Percentiles rank a stretch among this genome's conserved stretches.
Evolutionary conservation across 2,329 filamentous ascomycete genomes (phyloP).

Genomic region (Pseudocercospora pini-densiflorae): DNA sequence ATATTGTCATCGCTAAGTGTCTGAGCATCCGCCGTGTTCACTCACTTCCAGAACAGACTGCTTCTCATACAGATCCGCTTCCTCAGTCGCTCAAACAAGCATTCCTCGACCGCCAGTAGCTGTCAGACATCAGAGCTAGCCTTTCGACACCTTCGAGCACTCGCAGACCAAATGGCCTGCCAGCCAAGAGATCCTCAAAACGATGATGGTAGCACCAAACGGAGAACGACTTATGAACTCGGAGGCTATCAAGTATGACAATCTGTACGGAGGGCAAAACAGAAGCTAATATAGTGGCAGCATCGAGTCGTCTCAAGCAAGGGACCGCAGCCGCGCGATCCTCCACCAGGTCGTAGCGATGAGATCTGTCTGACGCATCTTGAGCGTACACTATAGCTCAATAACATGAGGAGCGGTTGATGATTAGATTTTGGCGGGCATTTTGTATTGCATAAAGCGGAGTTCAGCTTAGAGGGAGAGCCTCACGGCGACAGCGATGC

Average conservation of each 20-base stretch:
- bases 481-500: not conserved
- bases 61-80: not conserved
- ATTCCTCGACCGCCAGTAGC: not conserved
- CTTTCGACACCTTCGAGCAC: not conserved
- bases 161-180: not conserved
- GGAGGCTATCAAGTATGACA: not conserved
- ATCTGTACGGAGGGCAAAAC: not conserved
- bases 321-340: not conserved
- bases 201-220: not conserved
- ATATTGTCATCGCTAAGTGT: not conserved
- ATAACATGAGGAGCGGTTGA: not conserved
- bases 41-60: not conserved
- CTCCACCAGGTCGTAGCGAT: not conserved
- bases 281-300: not conserved
- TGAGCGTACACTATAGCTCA: too few species aligned
- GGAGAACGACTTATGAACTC: not conserved
- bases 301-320: not conserved
- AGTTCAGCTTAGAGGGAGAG: not conserved
- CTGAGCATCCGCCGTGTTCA: not conserved
- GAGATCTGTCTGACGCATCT: not conserved
- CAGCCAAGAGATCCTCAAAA: not conserved
- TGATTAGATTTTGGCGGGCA: not conserved
- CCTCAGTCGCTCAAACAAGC: not conserved
- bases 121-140: not conserved
- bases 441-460: not conserved